Evolutionary conservation across 2,329 filamentous ascomycete species (phyloP).

Genomic region (Arthrobotrys sphaeroides): DNA sequence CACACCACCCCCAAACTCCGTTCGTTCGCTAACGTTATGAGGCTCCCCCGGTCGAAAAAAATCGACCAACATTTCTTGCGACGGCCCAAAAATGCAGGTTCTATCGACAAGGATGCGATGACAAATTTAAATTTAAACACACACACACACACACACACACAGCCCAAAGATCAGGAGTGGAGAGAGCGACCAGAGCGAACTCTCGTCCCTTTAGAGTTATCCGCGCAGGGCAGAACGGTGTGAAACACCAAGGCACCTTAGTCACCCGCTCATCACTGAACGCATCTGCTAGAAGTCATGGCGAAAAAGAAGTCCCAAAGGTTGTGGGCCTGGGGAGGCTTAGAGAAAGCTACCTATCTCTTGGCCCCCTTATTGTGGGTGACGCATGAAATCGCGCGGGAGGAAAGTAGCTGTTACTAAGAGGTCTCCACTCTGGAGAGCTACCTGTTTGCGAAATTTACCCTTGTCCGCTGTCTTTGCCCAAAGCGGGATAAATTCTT

Average conservation of each 20-base stretch:
- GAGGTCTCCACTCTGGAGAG: slow-evolving; percentile 30
- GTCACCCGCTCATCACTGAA: slow-evolving; percentile 25
- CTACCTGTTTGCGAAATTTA: neutral
- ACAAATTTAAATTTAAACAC: slow-evolving; percentile 32
- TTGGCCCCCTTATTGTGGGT: no score
- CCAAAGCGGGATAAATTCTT: slow-evolving; percentile 36
- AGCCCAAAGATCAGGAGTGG: no score
- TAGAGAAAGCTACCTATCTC: slow-evolving; percentile 24
- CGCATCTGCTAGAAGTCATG: slow-evolving; percentile 24
- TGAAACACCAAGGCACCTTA: slow-evolving; percentile 32
- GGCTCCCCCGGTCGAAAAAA: slow-evolving; percentile 5
- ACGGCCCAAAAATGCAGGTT: slow-evolving; percentile 25
- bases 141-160: neutral
- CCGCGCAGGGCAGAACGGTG: neutral
- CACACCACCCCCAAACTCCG: slow-evolving; percentile 41
- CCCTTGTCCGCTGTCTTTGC: slow-evolving; percentile 3
- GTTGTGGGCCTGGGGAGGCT: slow-evolving; percentile 25
- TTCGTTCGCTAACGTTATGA: slow-evolving; percentile 43
- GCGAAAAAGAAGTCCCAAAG: neutral
- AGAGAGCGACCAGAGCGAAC: no score
- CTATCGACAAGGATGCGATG: slow-evolving; percentile 25
- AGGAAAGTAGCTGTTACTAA: slow-evolving; percentile 19
- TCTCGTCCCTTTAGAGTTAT: neutral
- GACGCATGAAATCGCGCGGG: slow-evolving; percentile 4
- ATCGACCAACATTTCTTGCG: neutral